Conservation (phyloP, 495 filamentous ascomycete species). For the Pyrenopolyporus hunteri region DNA sequence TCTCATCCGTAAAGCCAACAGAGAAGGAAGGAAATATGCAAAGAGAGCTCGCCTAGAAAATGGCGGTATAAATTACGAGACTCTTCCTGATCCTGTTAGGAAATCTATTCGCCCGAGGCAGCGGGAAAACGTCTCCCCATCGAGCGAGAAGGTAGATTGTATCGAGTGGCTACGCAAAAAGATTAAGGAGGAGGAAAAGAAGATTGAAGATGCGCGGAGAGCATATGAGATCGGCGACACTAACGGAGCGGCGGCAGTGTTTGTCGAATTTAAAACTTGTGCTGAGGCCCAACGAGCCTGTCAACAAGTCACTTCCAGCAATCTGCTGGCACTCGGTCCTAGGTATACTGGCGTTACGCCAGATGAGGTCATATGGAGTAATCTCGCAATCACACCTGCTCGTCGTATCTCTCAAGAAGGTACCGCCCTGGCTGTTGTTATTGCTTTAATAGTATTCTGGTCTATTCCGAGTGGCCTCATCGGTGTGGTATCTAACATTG, state of each 20-base stretch:
- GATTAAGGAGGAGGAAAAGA: slow-evolving; percentile 73
- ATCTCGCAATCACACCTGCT: slow-evolving; percentile 82
- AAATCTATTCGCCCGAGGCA: slow-evolving; percentile 60
- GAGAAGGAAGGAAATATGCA: slow-evolving; percentile 54
- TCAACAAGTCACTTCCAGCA: slow-evolving; percentile 80
- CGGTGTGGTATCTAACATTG: slow-evolving; percentile 79
- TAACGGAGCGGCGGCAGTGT: slow-evolving; percentile 61
- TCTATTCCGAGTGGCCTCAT: slow-evolving; percentile 84
- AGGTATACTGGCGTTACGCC: slow-evolving; percentile 81
- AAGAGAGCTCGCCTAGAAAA: slow-evolving; percentile 55
- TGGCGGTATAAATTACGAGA: slow-evolving; percentile 56
- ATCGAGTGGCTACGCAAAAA: slow-evolving; percentile 83
- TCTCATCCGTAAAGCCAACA: slow-evolving; percentile 67
- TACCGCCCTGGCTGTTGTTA: slow-evolving; percentile 66
- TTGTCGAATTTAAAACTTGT: slow-evolving; percentile 82
- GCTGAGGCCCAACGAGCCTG: slow-evolving; percentile 81
- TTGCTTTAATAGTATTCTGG: slow-evolving; percentile 83
- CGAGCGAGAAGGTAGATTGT: slow-evolving; percentile 69
- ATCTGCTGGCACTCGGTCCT: slow-evolving; percentile 81
- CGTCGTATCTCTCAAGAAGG: slow-evolving; percentile 73
- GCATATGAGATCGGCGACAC: slow-evolving; percentile 63
- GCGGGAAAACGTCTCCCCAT: slow-evolving; percentile 60
- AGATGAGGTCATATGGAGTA: slow-evolving; percentile 81
- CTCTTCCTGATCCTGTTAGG: slow-evolving; percentile 56
- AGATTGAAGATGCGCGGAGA: slow-evolving; percentile 73